A percentile compares a stretch with the other conserved stretches of the same genome.
Evolutionary conservation across 148 eudicot genomes (phyloP).

Genomic region (Tetragonia tetragonoides): DNA sequence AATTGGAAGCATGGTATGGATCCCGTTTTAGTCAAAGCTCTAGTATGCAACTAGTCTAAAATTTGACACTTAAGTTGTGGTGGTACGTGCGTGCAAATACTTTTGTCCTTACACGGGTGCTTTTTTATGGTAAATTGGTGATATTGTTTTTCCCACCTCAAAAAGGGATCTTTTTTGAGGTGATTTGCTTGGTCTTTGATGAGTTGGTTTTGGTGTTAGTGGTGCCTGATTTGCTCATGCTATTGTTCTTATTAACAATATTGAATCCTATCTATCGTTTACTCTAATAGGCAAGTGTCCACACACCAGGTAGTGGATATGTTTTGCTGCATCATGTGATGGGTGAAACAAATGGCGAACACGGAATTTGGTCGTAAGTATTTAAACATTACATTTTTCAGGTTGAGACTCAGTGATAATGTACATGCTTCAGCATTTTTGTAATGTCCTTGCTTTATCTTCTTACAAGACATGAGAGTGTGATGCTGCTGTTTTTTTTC

Average conservation of each 20-base stretch:
- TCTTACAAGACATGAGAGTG: neutral
- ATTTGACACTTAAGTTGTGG: neutral
- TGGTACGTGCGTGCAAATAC: neutral
- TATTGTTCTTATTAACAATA: constrained; percentile 11
- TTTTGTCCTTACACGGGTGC: neutral
- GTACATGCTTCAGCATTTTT: neutral
- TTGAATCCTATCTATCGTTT: constrained; percentile 23
- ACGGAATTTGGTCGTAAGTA: constrained; percentile 99
- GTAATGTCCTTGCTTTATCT: neutral
- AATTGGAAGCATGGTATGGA: constrained; percentile 75
- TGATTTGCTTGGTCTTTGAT: neutral
- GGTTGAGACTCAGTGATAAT: neutral
- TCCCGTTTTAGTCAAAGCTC: neutral
- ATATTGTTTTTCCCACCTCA: neutral
- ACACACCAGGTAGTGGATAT: constrained; percentile 92
- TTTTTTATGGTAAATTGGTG: constrained; percentile 4
- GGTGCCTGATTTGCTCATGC: neutral
- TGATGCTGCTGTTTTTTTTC: neutral
- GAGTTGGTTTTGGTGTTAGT: neutral
- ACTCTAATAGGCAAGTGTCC: constrained; percentile 67
- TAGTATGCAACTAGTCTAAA: constrained; percentile 1
- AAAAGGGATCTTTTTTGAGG: neutral
- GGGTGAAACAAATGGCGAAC: constrained; percentile 97
- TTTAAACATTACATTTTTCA: constrained; percentile 16
- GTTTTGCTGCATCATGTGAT: constrained; percentile 94